Evolutionary conservation across 441 rosid genomes (phyloP).

Genomic region (Jatropha multifida): DNA sequence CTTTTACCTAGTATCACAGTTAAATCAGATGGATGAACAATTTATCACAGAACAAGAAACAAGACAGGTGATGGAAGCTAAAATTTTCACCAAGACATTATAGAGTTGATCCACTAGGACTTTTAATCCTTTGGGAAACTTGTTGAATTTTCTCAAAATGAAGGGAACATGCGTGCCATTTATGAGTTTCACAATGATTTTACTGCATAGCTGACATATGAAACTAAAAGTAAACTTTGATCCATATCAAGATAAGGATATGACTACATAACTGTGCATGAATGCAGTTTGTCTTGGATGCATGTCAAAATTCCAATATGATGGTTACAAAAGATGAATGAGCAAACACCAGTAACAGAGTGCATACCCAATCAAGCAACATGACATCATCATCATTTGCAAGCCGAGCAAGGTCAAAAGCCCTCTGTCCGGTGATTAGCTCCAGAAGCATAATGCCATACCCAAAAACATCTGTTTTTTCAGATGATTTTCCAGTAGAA

Average conservation of each 20-base stretch:
- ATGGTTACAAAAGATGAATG: too few relatives aligned
- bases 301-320: not conserved
- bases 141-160: too few relatives aligned
- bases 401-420: constrained; percentile 88
- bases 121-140: too few relatives aligned
- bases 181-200: too few relatives aligned
- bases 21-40: not conserved
- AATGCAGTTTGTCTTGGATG: not conserved
- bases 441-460: constrained; percentile 90
- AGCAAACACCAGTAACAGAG: not conserved
- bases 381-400: constrained; percentile 90
- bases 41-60: not conserved
- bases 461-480: constrained; percentile 83
- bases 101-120: not conserved
- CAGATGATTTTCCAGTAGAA: constrained; percentile 81
- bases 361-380: constrained; percentile 83
- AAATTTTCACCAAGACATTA: not conserved
- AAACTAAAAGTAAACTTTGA: too few relatives aligned
- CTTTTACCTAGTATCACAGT: constrained; percentile 59
- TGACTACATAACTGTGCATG: not conserved
- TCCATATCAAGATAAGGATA: too few relatives aligned
- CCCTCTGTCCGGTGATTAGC: constrained; percentile 84
- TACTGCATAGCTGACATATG: too few relatives aligned
- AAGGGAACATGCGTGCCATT: too few relatives aligned
- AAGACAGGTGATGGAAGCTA: not conserved